Evolutionary conservation across 345 rosid species (phyloP).

Genomic region (Bretschneidera sinensis): DNA sequence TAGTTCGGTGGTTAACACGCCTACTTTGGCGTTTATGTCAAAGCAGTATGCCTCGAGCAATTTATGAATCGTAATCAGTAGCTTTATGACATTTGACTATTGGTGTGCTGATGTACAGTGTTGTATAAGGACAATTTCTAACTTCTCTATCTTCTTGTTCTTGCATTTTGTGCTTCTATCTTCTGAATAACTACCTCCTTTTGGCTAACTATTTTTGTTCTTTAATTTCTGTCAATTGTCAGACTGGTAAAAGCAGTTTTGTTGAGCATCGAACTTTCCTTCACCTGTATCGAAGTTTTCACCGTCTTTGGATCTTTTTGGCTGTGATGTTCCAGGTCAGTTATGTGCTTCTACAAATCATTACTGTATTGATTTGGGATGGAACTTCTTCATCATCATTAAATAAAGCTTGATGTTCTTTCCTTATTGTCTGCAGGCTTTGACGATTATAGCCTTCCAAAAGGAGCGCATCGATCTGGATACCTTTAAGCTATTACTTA

Average conservation of each 20-base stretch:
- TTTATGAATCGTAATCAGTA: too few relatives aligned
- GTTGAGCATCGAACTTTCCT: constrained; percentile 98
- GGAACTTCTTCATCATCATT: constrained; percentile 13
- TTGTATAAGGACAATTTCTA: too few relatives aligned
- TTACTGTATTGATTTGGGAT: neutral
- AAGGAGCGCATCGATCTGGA: constrained; percentile 47
- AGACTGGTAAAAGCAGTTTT: constrained; percentile 95
- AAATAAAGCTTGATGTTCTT: neutral
- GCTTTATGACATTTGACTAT: too few relatives aligned
- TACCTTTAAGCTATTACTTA: constrained; percentile 74
- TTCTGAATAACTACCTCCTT: neutral
- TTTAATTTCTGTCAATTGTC: neutral
- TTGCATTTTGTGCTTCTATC: neutral
- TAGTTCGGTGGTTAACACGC: too few relatives aligned
- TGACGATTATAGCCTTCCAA: constrained; percentile 84
- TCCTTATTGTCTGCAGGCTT: constrained; percentile 44
- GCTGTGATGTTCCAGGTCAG: constrained; percentile 89
- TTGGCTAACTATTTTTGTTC: neutral
- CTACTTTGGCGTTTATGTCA: too few relatives aligned
- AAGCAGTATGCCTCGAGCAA: too few relatives aligned
- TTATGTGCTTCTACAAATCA: constrained; percentile 12
- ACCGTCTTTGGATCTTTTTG: constrained; percentile 95
- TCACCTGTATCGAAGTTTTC: constrained; percentile 91
- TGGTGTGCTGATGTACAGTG: neutral
- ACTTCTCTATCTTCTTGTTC: too few relatives aligned